Evolutionary conservation across 2,329 filamentous ascomycete genomes (phyloP).

Genomic region (Fusarium haematococcum): DNA sequence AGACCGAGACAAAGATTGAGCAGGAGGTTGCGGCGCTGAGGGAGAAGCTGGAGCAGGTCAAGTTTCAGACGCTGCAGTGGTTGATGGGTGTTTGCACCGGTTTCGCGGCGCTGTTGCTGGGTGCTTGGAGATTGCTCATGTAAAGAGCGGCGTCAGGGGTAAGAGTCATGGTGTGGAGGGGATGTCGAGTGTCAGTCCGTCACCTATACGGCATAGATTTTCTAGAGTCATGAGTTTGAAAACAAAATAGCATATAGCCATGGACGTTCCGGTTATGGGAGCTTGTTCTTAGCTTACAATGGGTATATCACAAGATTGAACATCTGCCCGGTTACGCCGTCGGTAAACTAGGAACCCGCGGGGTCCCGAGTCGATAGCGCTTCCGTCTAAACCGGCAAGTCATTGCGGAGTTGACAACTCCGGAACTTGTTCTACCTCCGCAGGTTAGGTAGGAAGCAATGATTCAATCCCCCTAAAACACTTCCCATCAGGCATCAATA

Average conservation of each 20-base stretch:
- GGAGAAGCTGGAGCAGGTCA: conserved; percentile 95
- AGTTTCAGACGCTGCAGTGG: conserved; percentile 98
- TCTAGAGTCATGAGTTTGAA: conserved; percentile 30
- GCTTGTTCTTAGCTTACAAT: background rate
- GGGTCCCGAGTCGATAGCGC: background rate
- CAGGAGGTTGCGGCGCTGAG: conserved; percentile 92
- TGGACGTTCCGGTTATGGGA: background rate
- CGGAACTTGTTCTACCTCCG: background rate
- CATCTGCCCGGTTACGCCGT: background rate
- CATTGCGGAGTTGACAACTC: background rate
- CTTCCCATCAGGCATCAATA: background rate
- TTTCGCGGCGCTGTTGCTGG: conserved; percentile 74
- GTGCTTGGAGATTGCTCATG: conserved; percentile 79
- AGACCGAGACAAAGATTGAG: conserved; percentile 98
- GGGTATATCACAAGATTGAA: background rate
- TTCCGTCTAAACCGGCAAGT: background rate
- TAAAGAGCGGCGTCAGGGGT: conserved; percentile 48
- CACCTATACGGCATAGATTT: conserved; percentile 40
- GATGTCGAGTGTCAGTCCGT: conserved; percentile 21
- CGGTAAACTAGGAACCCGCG: background rate
- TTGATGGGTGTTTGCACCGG: conserved; percentile 86
- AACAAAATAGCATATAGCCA: background rate
- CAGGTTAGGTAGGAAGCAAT: background rate
- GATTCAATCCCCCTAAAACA: background rate
- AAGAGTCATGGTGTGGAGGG: background rate